Evolutionary conservation across 257 asterid genomes (phyloP).

Genomic region (Gardenia jasminoides): DNA sequence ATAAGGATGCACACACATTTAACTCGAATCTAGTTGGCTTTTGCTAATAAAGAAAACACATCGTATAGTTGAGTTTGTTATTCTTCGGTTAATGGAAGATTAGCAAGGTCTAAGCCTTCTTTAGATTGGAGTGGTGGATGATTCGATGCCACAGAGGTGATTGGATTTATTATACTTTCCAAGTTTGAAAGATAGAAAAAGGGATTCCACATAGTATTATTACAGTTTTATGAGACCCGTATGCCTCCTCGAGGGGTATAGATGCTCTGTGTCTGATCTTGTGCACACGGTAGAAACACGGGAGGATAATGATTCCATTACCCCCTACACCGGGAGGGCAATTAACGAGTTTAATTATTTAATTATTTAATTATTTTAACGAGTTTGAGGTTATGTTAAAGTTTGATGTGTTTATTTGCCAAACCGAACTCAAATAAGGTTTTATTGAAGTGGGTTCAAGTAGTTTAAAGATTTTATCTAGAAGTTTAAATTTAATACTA

Average conservation of each 20-base stretch:
- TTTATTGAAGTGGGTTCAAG: too few relatives aligned
- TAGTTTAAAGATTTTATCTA: too few relatives aligned
- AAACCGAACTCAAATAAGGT: too few relatives aligned
- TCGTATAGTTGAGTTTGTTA: not conserved
- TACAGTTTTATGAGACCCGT: too few relatives aligned
- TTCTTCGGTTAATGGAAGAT: not conserved
- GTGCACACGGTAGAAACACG: slow-evolving; percentile 26
- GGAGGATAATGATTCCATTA: too few relatives aligned
- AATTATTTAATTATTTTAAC: too few relatives aligned
- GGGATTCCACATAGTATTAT: not conserved
- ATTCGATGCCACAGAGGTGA: slow-evolving; percentile 8
- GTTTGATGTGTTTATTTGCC: too few relatives aligned
- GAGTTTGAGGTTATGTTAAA: too few relatives aligned
- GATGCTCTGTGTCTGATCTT: slow-evolving; percentile 11
- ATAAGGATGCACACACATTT: slow-evolving; percentile 40
- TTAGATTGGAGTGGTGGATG: not conserved
- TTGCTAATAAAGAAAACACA: slow-evolving; percentile 20
- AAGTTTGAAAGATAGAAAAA: not conserved
- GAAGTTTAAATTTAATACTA: too few relatives aligned
- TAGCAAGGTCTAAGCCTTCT: not conserved
- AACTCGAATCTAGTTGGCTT: slow-evolving; percentile 28
- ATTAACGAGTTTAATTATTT: too few relatives aligned
- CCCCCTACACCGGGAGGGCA: too few relatives aligned
- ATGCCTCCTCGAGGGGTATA: not conserved
- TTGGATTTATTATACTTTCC: not conserved